These are phyloP conservation scores for Fraxinus cuspidata DNA, from an alignment of 257 asterid species.

Conservation along the genomic window DNA sequence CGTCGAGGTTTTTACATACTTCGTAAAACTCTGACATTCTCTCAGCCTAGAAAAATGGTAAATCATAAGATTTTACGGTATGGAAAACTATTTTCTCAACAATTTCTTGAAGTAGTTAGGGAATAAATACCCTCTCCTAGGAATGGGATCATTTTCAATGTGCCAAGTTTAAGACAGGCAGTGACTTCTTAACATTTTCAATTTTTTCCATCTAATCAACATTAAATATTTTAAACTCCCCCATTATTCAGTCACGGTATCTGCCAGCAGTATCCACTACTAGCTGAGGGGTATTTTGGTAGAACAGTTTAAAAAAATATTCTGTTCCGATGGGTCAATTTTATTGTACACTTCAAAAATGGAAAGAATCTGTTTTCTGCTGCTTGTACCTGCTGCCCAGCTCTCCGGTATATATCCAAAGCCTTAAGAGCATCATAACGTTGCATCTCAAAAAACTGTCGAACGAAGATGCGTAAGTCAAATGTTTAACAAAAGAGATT, in stretches of 20 bases:
- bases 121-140: background rate
- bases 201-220: no score
- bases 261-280: background rate
- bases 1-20: slow-evolving; percentile 79
- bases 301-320: background rate
- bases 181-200: background rate
- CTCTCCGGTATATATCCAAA: slow-evolving; percentile 82
- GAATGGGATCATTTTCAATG: background rate
- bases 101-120: background rate
- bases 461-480: slow-evolving; percentile 26
- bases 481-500: slow-evolving; percentile 7
- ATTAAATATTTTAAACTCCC: no score
- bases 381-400: slow-evolving; percentile 79
- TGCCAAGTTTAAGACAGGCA: background rate
- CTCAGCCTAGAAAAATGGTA: slow-evolving; percentile 66
- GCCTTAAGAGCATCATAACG: slow-evolving; percentile 86
- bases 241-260: background rate
- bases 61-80: slow-evolving; percentile 6
- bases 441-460: slow-evolving; percentile 98
- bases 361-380: background rate
- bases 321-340: background rate
- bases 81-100: background rate
- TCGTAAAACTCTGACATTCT: slow-evolving; percentile 88
- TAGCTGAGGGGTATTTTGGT: background rate
- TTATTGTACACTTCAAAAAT: background rate